Conservation (phyloP, 441 rosid species). For the Corymbia calophylla region DNA sequence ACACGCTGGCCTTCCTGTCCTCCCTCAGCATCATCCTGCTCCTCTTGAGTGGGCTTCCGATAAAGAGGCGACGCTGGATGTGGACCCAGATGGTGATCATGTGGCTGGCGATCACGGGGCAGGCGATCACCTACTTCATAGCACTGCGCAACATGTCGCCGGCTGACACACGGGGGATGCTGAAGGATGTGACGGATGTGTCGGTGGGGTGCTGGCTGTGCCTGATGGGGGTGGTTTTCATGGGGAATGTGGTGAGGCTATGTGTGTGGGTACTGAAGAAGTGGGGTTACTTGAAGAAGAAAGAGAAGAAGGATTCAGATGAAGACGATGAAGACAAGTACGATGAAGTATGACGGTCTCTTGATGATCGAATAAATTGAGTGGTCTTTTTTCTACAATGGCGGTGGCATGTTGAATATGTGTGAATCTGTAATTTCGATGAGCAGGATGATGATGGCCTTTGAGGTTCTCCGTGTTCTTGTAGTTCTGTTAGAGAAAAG, state of each 20-base stretch:
- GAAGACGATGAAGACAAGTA: constrained; percentile 1
- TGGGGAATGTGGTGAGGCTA: constrained; percentile 5
- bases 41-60: constrained; percentile 6
- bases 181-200: background rate
- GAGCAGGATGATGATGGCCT: background rate
- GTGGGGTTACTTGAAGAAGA: constrained; percentile 2
- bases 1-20: constrained; percentile 6
- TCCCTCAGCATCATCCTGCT: constrained; percentile 13
- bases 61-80: constrained; percentile 9
- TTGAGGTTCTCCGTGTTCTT: background rate
- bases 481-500: background rate
- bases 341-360: background rate
- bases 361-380: background rate
- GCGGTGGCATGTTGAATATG: background rate
- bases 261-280: background rate
- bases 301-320: background rate
- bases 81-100: constrained; percentile 12
- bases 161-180: background rate
- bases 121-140: constrained; percentile 3
- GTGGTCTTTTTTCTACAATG: background rate
- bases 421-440: background rate
- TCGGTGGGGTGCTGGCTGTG: constrained; percentile 8
- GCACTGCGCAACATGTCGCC: constrained; percentile 7
- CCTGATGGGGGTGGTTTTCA: constrained; percentile 3
- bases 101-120: constrained; percentile 5